Evolutionary conservation across 768 basidiomycete genomes (phyloP).

Genomic region (Mycena floridula): DNA sequence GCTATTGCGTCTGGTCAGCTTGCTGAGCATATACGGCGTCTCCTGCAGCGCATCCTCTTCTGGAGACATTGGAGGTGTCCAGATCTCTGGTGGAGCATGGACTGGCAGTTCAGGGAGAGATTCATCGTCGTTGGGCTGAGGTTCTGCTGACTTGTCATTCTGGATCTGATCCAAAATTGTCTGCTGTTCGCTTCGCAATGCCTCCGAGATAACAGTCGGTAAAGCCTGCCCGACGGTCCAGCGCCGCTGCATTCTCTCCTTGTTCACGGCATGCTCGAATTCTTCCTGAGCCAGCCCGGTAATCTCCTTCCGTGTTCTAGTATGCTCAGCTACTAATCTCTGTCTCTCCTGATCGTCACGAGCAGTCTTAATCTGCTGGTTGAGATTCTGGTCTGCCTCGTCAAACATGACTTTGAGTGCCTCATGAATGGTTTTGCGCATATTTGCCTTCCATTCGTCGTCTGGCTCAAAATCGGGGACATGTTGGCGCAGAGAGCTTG

Average conservation of each 20-base stretch:
- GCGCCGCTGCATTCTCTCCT: not conserved
- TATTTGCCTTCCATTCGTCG: slow-evolving; percentile 44
- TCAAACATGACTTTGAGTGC: slow-evolving; percentile 38
- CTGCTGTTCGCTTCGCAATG: not conserved
- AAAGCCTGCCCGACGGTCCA: not conserved
- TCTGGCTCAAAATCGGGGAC: slow-evolving; percentile 35
- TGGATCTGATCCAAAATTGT: not conserved
- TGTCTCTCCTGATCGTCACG: not conserved
- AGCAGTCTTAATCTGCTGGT: not conserved
- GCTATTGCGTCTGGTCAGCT: not conserved
- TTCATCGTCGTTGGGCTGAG: not conserved
- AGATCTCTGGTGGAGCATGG: not conserved
- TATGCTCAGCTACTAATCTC: slow-evolving; percentile 12
- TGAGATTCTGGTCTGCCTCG: slow-evolving; percentile 13
- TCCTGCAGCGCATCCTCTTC: not conserved
- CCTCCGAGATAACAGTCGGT: not conserved
- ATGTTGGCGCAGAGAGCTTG: slow-evolving; percentile 15
- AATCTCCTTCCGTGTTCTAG: not conserved
- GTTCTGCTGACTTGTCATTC: not conserved
- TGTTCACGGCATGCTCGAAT: not conserved
- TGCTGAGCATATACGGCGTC: not conserved
- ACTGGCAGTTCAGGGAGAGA: not conserved
- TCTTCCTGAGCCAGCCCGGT: not conserved
- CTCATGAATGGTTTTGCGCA: slow-evolving; percentile 45
- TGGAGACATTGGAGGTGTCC: not conserved